Base-by-base conservation (phyloP, 495 filamentous ascomycete genomes). In the Recurvomyces mirabilis region DNA sequence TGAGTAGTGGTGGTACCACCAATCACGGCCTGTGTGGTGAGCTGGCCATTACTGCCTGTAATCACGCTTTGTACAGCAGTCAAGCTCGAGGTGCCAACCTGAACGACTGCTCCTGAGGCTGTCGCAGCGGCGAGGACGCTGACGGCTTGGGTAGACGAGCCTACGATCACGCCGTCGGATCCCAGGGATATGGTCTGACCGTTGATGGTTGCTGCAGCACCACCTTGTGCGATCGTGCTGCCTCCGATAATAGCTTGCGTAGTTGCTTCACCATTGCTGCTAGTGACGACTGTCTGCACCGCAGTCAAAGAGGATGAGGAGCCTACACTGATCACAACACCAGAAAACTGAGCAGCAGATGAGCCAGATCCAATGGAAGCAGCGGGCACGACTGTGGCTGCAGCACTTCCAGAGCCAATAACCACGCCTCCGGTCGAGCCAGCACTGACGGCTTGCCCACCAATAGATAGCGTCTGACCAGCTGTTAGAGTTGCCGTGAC, bases 171-270 rank as follows among this genome's bases (percentile, higher is more conserved):
- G 12, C 42, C 42, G 10, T 22, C 2, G 19, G 14, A 4, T 25
- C 42, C 42, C 5, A 37, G 9, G n/a, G 32, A 45, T 11, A 45
- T 30, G 9, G 11, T n/a, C 4, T 9, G 12, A 17, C 24, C 20
- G 19, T n/a, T 14, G 24, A 45, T 37, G 7, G 32, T 38, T 17
- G 42, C 35, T 35, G 19, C 32, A 14, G 42, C n/a, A 14, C 40
- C 26, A n/a, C n/a, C n/a, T 11, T 15, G 6, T 17, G 40, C 21
- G 25, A 43, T 20, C 21, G n/a, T 43, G 7, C 10, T 29, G 4
- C 28, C 40, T 18, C 31, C 20, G 40, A 43, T 15, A 5, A 43
- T 19, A 28, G 26, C 40, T 23, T 22, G 4, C 7, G 11, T 43
- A 7, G n/a, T 25, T 9, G 28, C 26, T 17, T 32, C 14, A 32